Evolutionary conservation across 1,284 basidiomycete genomes (phyloP).

Genomic region (Pseudozyma tsukubaensis): DNA sequence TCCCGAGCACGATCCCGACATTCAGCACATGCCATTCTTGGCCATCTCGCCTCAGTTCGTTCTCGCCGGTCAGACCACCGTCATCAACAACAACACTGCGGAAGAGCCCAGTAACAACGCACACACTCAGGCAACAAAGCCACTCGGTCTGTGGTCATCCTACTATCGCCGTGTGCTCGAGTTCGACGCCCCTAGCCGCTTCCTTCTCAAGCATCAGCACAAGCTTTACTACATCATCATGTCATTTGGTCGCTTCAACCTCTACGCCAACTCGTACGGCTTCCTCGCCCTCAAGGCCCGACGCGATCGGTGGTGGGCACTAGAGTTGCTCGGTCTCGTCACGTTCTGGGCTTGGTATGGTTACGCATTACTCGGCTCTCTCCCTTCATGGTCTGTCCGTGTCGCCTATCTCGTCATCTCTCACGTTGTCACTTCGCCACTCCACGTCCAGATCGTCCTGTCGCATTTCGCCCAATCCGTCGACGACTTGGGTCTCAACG

Average conservation of each 20-base stretch:
- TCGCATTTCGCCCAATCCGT: constrained; percentile 98
- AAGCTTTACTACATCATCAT: constrained; percentile 93
- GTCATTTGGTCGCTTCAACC: constrained; percentile 92
- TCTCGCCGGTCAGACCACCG: constrained; percentile 37
- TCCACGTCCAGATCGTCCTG: constrained; percentile 84
- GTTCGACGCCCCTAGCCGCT: constrained; percentile 79
- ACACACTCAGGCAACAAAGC: constrained; percentile 1
- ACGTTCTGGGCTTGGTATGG: constrained; percentile 87
- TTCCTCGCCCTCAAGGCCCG: constrained; percentile 76
- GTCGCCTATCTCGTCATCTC: constrained; percentile 81
- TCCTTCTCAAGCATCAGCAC: constrained; percentile 85
- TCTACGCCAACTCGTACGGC: constrained; percentile 87
- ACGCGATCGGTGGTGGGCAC: constrained; percentile 63
- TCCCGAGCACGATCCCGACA: constrained; percentile 90
- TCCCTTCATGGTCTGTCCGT: constrained; percentile 77
- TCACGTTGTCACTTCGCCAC: constrained; percentile 82
- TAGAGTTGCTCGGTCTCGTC: constrained; percentile 78
- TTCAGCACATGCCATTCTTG: constrained; percentile 95
- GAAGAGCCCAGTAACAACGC: neutral
- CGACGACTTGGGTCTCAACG: constrained; percentile 86
- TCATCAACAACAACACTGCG: constrained; percentile 22
- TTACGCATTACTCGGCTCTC: constrained; percentile 73
- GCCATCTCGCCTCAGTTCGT: constrained; percentile 87
- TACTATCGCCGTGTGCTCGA: constrained; percentile 91
- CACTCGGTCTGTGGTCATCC: constrained; percentile 80